Evolutionary conservation across 164 flowering plant genomes (phyloP).

Genomic region (Cinnamomum micranthum): DNA sequence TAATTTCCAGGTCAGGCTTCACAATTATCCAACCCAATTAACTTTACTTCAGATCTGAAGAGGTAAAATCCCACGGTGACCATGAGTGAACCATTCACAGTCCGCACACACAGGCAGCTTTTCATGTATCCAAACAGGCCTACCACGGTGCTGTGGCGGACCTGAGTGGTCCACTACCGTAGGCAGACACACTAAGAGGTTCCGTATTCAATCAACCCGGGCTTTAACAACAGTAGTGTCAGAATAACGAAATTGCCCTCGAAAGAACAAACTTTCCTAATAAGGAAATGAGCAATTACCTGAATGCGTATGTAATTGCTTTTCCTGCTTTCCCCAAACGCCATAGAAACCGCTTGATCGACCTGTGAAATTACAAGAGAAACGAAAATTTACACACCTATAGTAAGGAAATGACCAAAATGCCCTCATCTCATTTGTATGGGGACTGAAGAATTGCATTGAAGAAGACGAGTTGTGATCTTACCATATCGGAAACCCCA

Average conservation of each 20-base stretch:
- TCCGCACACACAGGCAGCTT: too few species aligned
- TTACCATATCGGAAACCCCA: slow-evolving; percentile 58
- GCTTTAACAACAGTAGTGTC: too few species aligned
- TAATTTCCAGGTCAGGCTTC: neutral
- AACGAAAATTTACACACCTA: neutral
- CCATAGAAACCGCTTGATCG: slow-evolving; percentile 72
- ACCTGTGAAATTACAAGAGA: slow-evolving; percentile 26
- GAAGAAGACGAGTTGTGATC: neutral
- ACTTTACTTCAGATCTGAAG: too few species aligned
- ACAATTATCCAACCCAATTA: too few species aligned
- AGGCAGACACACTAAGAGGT: too few species aligned
- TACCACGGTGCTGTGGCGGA: too few species aligned
- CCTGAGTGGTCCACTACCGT: too few species aligned
- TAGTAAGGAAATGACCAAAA: neutral
- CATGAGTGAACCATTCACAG: too few species aligned
- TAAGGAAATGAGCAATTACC: neutral
- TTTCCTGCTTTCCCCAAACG: slow-evolving; percentile 35
- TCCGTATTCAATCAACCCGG: too few species aligned
- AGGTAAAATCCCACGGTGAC: too few species aligned
- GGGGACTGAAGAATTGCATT: neutral
- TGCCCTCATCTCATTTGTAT: neutral
- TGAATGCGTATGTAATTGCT: slow-evolving; percentile 54
- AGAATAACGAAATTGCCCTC: too few species aligned
- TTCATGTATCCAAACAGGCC: too few species aligned
- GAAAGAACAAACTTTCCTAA: neutral